phyloP scores from a whole-genome alignment of 768 basidiomycete genomes.

The Leccinum ochraceum region DNA sequence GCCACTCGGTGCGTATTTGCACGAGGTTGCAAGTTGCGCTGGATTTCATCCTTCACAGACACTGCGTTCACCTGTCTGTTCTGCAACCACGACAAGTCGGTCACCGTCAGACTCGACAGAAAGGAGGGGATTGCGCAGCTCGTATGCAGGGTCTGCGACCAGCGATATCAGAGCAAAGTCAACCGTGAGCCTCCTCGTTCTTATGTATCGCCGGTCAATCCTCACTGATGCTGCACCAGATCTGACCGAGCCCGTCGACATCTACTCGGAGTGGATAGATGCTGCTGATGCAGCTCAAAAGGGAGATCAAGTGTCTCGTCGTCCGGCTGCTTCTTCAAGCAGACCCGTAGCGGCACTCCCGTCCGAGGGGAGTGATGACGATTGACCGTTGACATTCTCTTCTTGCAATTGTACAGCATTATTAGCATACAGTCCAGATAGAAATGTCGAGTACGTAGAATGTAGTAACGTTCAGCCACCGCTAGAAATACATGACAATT shows the following conservation, averaged over 20 bases:
- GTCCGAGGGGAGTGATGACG: slow-evolving; percentile 51
- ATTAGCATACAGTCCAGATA: slow-evolving; percentile 4
- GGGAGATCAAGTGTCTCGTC: slow-evolving; percentile 53
- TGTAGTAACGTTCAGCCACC: slow-evolving; percentile 29
- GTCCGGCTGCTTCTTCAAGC: slow-evolving; percentile 55
- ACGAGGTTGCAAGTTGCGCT: slow-evolving; percentile 3
- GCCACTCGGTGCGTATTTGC: slow-evolving; percentile 58
- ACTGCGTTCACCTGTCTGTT: slow-evolving; percentile 85
- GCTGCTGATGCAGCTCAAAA: slow-evolving; percentile 81
- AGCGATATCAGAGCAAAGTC: slow-evolving; percentile 84
- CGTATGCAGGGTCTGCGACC: slow-evolving; percentile 83
- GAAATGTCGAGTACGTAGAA: background rate
- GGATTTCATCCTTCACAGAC: slow-evolving; percentile 44
- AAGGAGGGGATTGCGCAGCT: slow-evolving; percentile 84
- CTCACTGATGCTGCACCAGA: slow-evolving; percentile 48
- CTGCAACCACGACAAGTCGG: slow-evolving; percentile 89
- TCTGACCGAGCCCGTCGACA: slow-evolving; percentile 84
- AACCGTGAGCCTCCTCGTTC: slow-evolving; percentile 60
- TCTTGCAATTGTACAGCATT: slow-evolving; percentile 26
- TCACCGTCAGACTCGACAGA: slow-evolving; percentile 80
- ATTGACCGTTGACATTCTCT: slow-evolving; percentile 13
- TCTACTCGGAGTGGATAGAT: slow-evolving; percentile 92
- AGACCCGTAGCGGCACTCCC: slow-evolving; percentile 36
- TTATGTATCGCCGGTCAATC: background rate
- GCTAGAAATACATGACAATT: slow-evolving; percentile 22